Percentiles rank a stretch among this genome's conserved stretches.
phyloP scores from a whole-genome alignment of 208 protist genomes.

The Trypanosoma scelopori region DNA sequence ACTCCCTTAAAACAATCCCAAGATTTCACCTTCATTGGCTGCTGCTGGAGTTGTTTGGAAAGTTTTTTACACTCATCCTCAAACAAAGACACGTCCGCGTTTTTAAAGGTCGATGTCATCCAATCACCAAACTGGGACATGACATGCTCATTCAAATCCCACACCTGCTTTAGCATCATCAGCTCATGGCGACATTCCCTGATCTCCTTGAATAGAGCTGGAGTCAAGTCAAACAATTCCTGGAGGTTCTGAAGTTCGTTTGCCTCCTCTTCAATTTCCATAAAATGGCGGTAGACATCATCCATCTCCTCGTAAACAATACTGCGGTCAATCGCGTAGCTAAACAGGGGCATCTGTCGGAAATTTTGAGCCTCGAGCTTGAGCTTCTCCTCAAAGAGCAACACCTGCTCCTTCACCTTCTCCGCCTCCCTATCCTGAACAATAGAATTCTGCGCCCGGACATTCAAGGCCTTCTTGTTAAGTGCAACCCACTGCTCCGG shows the following conservation, averaged over 20 bases:
- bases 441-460: constrained; percentile 91
- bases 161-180: constrained; percentile 92
- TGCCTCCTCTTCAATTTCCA: constrained; percentile 87
- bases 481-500: constrained; percentile 90
- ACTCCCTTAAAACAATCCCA: constrained; percentile 94
- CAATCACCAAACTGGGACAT: constrained; percentile 93
- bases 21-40: constrained; percentile 93
- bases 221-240: constrained; percentile 94
- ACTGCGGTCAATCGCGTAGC: constrained; percentile 70
- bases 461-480: constrained; percentile 93
- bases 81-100: constrained; percentile 90
- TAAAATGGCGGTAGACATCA: constrained; percentile 72
- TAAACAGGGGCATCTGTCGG: constrained; percentile 83
- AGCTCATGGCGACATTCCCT: constrained; percentile 90
- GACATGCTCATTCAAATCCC: constrained; percentile 93
- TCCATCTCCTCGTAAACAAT: constrained; percentile 89
- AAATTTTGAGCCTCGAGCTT: constrained; percentile 79
- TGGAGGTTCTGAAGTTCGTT: constrained; percentile 90
- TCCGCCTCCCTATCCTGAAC: constrained; percentile 92
- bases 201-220: constrained; percentile 93
- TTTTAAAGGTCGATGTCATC: constrained; percentile 94
- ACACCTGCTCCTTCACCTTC: constrained; percentile 90
- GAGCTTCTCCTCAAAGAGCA: constrained; percentile 75
- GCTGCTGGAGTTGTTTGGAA: constrained; percentile 91
- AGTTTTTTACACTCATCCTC: constrained; percentile 95